phyloP scores from a whole-genome alignment of 1,139 yeast genomes.

The Debaryomyces sp. region DNA sequence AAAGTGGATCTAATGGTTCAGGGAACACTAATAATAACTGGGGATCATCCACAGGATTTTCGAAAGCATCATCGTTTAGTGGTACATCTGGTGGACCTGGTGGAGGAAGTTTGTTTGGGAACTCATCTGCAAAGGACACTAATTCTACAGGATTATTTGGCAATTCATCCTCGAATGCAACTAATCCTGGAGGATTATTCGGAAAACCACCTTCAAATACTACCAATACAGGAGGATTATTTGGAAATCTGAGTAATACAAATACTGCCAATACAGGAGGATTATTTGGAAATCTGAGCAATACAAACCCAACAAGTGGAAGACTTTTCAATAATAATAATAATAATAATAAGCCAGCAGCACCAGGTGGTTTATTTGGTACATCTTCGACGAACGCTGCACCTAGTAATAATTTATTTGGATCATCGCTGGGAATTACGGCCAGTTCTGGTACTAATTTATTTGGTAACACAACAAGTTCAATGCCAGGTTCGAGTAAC shows the following conservation, averaged over 20 bases:
- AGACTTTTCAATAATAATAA: constrained; percentile 11
- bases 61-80: constrained; percentile 21
- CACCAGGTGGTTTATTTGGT: constrained; percentile 24
- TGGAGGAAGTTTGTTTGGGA: constrained; percentile 13
- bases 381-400: constrained; percentile 11
- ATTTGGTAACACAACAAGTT: not conserved
- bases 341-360: not conserved
- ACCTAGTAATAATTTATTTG: not conserved
- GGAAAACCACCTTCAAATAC: constrained; percentile 15
- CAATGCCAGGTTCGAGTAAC: not conserved
- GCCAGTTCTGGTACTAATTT: not conserved
- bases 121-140: constrained; percentile 11
- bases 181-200: constrained; percentile 15
- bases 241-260: constrained; percentile 10
- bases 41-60: constrained; percentile 31
- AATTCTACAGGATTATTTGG: constrained; percentile 25
- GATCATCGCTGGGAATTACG: not conserved
- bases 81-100: constrained; percentile 8
- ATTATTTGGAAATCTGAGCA: constrained; percentile 11
- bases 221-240: constrained; percentile 13
- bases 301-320: constrained; percentile 9
- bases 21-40: constrained; percentile 20
- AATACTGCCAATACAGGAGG: constrained; percentile 12
- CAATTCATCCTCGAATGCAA: constrained; percentile 10
- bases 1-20: constrained; percentile 5